Evolutionary conservation across 352 stramenopile species (phyloP), one percentile per base, ranked within the genome.

Genomic region (Globisporangium camurandrum): DNA sequence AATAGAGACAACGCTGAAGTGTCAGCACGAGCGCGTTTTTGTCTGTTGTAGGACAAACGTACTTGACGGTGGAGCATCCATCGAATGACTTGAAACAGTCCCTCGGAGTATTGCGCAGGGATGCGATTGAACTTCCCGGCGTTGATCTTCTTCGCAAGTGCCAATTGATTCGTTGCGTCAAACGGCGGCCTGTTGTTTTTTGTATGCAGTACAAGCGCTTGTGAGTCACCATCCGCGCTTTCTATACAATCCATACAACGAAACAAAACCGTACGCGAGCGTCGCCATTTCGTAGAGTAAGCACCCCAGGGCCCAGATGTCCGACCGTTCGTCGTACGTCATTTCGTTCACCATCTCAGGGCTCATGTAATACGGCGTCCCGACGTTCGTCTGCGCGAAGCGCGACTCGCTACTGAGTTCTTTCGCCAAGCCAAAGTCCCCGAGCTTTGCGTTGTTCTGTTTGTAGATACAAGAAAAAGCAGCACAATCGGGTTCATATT

Each of bases 291-390:
- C 87, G 70, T 96, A 96, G 37, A 96, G 59, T 56, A 96, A 67
- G 57, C 87, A 96, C 17, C 87, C 87, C 16, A 97, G 63, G 4
- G 86, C 75, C 86, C 87, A 96, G 66, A 96, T 95, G 67, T 96
- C 87, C 11, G 84, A 96, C 26, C 86, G 83, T 57, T 96, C 86
- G 58, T 96, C 86, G 67, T 96, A 96, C 19, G 84, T 91, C 75
- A 91, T 93, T 54, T 95, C 86, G 55, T 95, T 96, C 46, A 96
- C 84, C 79, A 95, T 92, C 59, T 95, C 84, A 1, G 83, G 83
- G 39, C 78, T 93, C 87, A 97, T 96, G 71, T 97, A 97, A 67
- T 96, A 96, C 36, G 88, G 88, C 17, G 88, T 97, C 30, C 88
- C 88, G 20, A 97, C 87, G 42, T 95, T 94, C 14, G 87, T 96